A percentile compares a stretch with the other conserved stretches of the same genome.
These are phyloP conservation scores for Penicillium cinerascens DNA, from an alignment of 495 filamentous ascomycete genomes.

Conservation along the genomic window DNA sequence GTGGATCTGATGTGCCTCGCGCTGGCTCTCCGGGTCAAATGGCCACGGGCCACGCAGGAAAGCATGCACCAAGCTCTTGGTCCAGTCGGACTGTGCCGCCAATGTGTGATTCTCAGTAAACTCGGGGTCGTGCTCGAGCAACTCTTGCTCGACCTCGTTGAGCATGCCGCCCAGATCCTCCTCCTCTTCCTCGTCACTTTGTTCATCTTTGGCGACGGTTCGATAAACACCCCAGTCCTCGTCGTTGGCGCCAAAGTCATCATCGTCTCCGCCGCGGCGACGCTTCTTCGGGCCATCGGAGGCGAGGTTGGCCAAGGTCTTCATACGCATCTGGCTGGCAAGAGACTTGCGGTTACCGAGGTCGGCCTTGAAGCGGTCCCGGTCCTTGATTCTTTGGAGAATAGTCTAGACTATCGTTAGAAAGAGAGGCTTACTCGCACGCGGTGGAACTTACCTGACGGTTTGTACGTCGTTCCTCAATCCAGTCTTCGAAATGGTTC, in stretches of 20 bases:
- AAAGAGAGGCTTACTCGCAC: no score
- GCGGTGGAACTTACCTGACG: constrained; percentile 50
- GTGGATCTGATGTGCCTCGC: constrained; percentile 83
- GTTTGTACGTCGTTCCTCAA: constrained; percentile 71
- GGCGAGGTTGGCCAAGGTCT: constrained; percentile 92
- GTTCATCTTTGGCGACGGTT: constrained; percentile 74
- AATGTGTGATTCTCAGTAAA: constrained; percentile 89
- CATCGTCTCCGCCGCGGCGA: constrained; percentile 73
- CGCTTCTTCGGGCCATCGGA: constrained; percentile 86
- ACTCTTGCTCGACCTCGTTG: constrained; percentile 71
- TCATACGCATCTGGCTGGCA: constrained; percentile 95
- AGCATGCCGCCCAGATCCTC: constrained; percentile 76
- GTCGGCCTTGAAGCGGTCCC: constrained; percentile 86
- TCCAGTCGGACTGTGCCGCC: constrained; percentile 92
- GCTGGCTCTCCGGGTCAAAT: constrained; percentile 74
- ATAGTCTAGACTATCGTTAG: constrained; percentile 38
- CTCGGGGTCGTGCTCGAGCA: constrained; percentile 78
- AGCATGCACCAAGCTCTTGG: constrained; percentile 80
- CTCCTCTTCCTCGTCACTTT: constrained; percentile 76
- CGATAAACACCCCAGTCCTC: constrained; percentile 97
- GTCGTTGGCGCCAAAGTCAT: constrained; percentile 95
- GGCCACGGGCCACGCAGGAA: constrained; percentile 85
- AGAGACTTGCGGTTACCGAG: constrained; percentile 94
- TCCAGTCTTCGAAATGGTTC: constrained; percentile 82
- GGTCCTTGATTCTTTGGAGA: constrained; percentile 84